These are phyloP conservation scores for Orbilia oligospora DNA, from an alignment of 2,329 filamentous ascomycete genomes.

Conservation along the genomic window DNA sequence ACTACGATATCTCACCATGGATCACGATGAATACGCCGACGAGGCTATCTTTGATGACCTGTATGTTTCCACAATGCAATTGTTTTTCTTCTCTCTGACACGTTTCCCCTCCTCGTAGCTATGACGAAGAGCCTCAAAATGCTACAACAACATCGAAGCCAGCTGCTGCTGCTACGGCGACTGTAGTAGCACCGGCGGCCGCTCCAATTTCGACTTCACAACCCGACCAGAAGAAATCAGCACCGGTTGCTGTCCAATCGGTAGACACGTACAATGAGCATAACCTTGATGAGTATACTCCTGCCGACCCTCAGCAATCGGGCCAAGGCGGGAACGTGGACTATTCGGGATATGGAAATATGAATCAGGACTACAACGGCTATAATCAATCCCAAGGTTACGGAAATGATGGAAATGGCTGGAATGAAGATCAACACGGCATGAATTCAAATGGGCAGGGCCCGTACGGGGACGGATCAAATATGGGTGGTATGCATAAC, in stretches of 20 bases:
- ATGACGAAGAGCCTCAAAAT: constrained; percentile 62
- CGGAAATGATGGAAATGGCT: constrained; percentile 43
- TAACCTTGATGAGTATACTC: constrained; percentile 46
- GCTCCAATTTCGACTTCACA: constrained; percentile 32
- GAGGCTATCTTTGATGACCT: constrained; percentile 97
- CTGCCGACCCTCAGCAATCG: constrained; percentile 46
- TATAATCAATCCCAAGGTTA: constrained; percentile 49
- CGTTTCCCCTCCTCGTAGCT: constrained; percentile 30
- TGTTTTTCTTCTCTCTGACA: constrained; percentile 5
- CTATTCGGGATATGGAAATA: constrained; percentile 52
- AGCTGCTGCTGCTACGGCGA: constrained; percentile 13
- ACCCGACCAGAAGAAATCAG: constrained; percentile 38
- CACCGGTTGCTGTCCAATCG: constrained; percentile 10
- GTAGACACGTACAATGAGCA: constrained; percentile 28
- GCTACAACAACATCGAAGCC: constrained; percentile 34
- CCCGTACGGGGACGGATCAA: constrained; percentile 60
- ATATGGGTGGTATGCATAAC: constrained; percentile 55
- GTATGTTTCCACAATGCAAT: constrained; percentile 72
- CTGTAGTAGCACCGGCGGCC: not conserved
- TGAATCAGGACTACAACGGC: constrained; percentile 54
- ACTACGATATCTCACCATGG: constrained; percentile 60
- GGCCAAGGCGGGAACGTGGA: constrained; percentile 43
- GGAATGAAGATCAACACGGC: constrained; percentile 48
- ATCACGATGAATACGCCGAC: constrained; percentile 71
- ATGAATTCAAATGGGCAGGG: constrained; percentile 62